Evolutionary conservation across 495 filamentous ascomycete species (phyloP), one percentile per base, ranked within the genome.

Genomic region (Talaromyces thailandensis): DNA sequence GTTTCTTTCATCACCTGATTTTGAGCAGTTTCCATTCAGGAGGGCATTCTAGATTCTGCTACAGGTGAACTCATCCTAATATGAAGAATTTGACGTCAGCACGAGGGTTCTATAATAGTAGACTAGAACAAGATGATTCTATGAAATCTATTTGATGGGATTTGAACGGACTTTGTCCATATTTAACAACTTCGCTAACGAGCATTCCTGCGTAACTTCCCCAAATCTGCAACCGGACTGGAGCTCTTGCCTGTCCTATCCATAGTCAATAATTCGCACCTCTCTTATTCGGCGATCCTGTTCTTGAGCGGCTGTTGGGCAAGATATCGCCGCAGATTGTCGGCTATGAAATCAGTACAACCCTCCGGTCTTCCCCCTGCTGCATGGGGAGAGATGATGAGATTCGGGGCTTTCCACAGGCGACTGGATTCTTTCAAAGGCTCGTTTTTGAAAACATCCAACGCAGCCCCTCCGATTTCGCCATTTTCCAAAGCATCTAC

Each of bases 391-490:
- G 86, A 84, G 60, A 90, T 66, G 67, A 86, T 79, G 1, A 86
- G 83, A 62, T 79, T 79, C 56, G 67, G 64, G 64, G 84, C 75
- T 50, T 69, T 69, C 60, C 75, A 72, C 63, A 89, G 69, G 21
- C 77, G 70, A n/a, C 83, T 83, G 0, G 81, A 69, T 57, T 66
- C 63, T 14, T 68, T 68, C 18, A 72, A 60, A 4, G 70, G 86
- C 69, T 90, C 87, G 32, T 77, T 65, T 9, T 79, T 79, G 67
- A 88, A 85, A 32, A 91, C 88, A 67, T 89, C 88, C 58, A 90
- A 72, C 14, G 85, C 87, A 1, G 82, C 83, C 81, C 83, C 78
- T 0, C 73, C 70, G 12, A 90, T 63, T 8, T 71, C 65, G 0
- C 80, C 80, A 6, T 68, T 64, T 56, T 89, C 85, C 26, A 91